phyloP scores from a whole-genome alignment of 768 basidiomycete genomes.

The Leccinellum luteum region DNA sequence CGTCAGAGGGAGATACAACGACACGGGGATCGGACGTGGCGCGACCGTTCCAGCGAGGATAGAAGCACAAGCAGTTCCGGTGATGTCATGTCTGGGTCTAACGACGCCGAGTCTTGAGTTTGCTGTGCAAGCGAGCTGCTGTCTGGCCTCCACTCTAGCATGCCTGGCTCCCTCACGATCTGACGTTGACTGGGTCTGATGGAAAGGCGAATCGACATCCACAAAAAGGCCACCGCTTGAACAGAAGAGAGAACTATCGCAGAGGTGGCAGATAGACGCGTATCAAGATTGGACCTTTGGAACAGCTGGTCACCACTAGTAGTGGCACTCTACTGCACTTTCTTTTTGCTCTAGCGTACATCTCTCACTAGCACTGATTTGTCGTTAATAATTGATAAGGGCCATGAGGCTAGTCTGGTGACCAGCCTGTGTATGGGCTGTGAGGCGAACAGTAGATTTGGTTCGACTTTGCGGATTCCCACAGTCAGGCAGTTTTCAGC shows the following conservation, averaged over 20 bases:
- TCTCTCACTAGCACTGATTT: neutral
- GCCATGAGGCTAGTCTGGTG: too few relatives aligned
- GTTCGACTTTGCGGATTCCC: too few relatives aligned
- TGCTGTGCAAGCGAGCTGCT: too few relatives aligned
- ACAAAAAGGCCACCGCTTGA: neutral
- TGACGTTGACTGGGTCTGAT: conserved; percentile 35
- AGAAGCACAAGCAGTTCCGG: conserved; percentile 60
- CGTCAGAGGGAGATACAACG: conserved; percentile 54
- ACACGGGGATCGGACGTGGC: conserved; percentile 58
- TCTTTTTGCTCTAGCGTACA: too few relatives aligned
- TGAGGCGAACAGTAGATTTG: too few relatives aligned
- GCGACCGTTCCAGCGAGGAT: conserved; percentile 54
- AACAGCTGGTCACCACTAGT: too few relatives aligned
- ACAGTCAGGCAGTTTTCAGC: too few relatives aligned
- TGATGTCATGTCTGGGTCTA: conserved; percentile 31
- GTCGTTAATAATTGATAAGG: too few relatives aligned
- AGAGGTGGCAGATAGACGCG: neutral
- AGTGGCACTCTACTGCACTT: too few relatives aligned
- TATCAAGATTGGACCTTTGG: neutral
- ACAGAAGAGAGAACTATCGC: neutral
- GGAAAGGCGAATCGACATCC: neutral
- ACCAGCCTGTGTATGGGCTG: too few relatives aligned
- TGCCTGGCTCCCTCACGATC: conserved; percentile 67
- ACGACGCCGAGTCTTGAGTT: neutral
- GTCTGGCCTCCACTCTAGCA: conserved; percentile 63